Evolutionary conservation across 169 alveolate species (phyloP), one percentile per base, ranked within the genome.

Genomic region (Plasmodium inui): DNA sequence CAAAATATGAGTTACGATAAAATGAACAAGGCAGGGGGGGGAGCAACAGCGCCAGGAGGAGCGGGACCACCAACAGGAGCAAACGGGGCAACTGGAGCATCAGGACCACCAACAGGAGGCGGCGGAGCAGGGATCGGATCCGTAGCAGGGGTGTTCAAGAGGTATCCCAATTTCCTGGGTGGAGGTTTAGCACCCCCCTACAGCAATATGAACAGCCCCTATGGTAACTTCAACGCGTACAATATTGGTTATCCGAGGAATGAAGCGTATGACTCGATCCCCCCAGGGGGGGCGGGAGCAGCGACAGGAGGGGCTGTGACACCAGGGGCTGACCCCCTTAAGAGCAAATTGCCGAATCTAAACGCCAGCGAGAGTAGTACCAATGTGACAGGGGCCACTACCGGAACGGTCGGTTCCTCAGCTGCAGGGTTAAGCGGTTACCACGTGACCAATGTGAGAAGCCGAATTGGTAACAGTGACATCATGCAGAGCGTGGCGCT

Each of bases 1-100:
- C 89, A 88, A 19, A 76, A 88, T 79, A 22, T 57, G 55, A 39
- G 46, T 19, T 79, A 28, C 19, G 94, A 88, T 12, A 88, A 88
- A 26, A 79, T 61, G 37, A 61, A 41, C 26, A 88, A 88, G 22
- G 61, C 10, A 17, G 61, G 22, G 14, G 26, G 26, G 1, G 61
- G 61, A 14, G 61, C 26, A n/a, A n/a, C 57, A 9, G 57, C 12
- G 8, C 17, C 17, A 3, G 53, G 17, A 44, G 53, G 53, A 8
- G 53, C 12, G 17, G 53, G 4, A 44, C 17, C 53, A 44, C n/a
- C 17, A 44, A 0, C 22, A 12, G 22, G n/a, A 50, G 2, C 8
- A 37, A 0, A 0, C 5, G 44, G 9, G 7, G 44, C 61, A 46
- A 3, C 57, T 0, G 57, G 57, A 50, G 61, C 8, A 1, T 2